These are phyloP conservation scores for Neofusicoccum ribis DNA, from an alignment of 2,329 filamentous ascomycete species.

Conservation along the genomic window DNA sequence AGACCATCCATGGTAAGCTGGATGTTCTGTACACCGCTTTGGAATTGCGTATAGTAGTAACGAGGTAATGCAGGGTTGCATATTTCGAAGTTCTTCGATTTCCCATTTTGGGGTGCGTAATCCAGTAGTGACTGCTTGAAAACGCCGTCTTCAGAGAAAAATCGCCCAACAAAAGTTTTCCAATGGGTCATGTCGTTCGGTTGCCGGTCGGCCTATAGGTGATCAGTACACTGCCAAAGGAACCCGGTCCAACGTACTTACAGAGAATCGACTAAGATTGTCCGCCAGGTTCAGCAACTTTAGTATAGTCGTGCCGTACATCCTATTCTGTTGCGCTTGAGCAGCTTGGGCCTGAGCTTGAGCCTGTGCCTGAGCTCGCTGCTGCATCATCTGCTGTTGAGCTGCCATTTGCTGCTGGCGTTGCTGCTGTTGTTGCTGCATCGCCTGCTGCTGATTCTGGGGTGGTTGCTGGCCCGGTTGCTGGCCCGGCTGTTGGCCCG, in stretches of 20 bases:
- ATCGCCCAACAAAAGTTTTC: slow-evolving; percentile 74
- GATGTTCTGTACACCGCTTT: slow-evolving; percentile 80
- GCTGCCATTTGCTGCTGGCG: slow-evolving; percentile 27
- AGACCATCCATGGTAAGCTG: slow-evolving; percentile 79
- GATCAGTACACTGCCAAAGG: background rate
- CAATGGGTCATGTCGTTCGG: slow-evolving; percentile 73
- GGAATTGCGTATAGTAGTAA: slow-evolving; percentile 88
- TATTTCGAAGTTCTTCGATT: slow-evolving; percentile 83
- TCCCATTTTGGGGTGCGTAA: slow-evolving; percentile 44
- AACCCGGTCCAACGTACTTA: slow-evolving; percentile 40
- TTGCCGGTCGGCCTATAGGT: slow-evolving; percentile 34
- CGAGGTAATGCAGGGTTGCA: slow-evolving; percentile 77
- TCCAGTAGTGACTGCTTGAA: slow-evolving; percentile 71
- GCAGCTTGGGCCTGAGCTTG: slow-evolving; percentile 28
- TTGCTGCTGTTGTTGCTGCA: slow-evolving; percentile 27
- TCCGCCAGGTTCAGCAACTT: slow-evolving; percentile 59
- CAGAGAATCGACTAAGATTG: slow-evolving; percentile 57
- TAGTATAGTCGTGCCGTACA: slow-evolving; percentile 50
- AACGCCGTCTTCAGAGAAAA: slow-evolving; percentile 76
- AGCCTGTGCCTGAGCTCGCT: slow-evolving; percentile 25
- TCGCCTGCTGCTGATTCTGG: slow-evolving; percentile 21
- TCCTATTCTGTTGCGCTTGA: slow-evolving; percentile 25
- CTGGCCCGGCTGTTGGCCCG: slow-evolving; percentile 43
- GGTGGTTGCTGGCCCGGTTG: slow-evolving; percentile 25
- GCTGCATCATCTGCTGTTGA: slow-evolving; percentile 22